Evolutionary conservation across 2,329 filamentous ascomycete genomes (phyloP), one percentile per base, ranked within the genome.

Genomic region (Cyphellophora europaea): DNA sequence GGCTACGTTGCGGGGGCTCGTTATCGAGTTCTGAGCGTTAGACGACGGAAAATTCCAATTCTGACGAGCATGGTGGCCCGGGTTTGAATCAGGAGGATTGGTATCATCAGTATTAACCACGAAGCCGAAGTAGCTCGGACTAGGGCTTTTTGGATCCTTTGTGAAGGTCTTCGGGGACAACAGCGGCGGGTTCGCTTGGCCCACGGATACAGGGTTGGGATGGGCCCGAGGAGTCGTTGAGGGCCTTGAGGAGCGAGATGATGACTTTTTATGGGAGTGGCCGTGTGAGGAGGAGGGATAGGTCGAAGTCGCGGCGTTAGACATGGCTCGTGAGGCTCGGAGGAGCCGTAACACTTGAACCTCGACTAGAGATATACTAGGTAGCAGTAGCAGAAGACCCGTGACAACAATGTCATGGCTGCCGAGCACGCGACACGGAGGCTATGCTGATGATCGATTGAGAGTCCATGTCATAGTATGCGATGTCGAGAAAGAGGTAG

Each of bases 111-210:
- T 52, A 28, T 86, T 78, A 43, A 84, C 63, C 18, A 77, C 66
- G 40, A 93, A 74, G 37, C 82, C 83, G 55, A 94, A 94, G 59
- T 94, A 94, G 55, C 88, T 93, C 10, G 86, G 84, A 54, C 84
- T 89, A 15, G 69, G 56, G 13, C 57, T 52, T 32, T 52, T 49
- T 28, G 44, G 44, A 45, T 54, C 46, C 42, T 43, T 40, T 17
- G 41, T 35, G 15, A 67, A 63, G 4, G 51, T 30, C 4, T 33
- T 34, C 11, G 47, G 42, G 19, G 71, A 70, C 5, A 68, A 53
- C 41, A 63, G 69, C 5, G 72, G 71, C 2, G 72, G 66, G 19
- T 68, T 59, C 14, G 65, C 54, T 51, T 77, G 72, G 44, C 72
- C 71, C 32, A 70, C 69, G 2, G 74, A 72, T 41, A 67, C 65